A percentile compares a stretch with the other conserved stretches of the same genome.
phyloP scores from a whole-genome alignment of 2,329 filamentous ascomycete genomes.

The Zymoseptoria pseudotritici region DNA sequence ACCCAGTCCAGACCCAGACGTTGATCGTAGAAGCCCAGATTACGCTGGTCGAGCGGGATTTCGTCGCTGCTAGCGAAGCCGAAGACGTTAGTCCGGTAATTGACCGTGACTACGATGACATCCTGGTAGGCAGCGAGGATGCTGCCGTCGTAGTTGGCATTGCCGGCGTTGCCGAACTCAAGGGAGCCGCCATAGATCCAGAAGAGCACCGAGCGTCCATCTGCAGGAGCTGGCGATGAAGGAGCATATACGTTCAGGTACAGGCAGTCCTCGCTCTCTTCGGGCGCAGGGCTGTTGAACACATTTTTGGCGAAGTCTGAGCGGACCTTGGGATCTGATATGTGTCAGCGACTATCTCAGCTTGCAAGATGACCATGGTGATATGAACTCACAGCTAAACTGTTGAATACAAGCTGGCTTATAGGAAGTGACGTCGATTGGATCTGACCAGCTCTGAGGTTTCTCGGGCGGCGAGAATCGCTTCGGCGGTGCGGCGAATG shows the following conservation, averaged over 20 bases:
- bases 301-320: constrained; percentile 26
- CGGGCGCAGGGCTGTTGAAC: constrained; percentile 27
- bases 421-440: constrained; percentile 25
- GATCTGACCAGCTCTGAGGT: constrained; percentile 8
- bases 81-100: constrained; percentile 34
- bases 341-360: not conserved
- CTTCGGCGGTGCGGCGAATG: constrained; percentile 28
- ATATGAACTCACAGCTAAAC: constrained; percentile 14
- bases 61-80: constrained; percentile 35
- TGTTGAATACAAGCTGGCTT: constrained; percentile 30
- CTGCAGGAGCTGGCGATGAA: constrained; percentile 20
- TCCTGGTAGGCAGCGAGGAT: constrained; percentile 29
- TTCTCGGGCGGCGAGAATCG: constrained; percentile 26
- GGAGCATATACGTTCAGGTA: constrained; percentile 31
- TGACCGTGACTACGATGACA: constrained; percentile 29
- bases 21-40: constrained; percentile 34
- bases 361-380: not conserved
- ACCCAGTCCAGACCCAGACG: constrained; percentile 32
- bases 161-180: constrained; percentile 27
- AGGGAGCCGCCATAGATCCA: constrained; percentile 31
- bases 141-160: constrained; percentile 26
- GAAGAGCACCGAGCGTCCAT: constrained; percentile 28
- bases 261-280: constrained; percentile 31
- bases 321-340: constrained; percentile 18
- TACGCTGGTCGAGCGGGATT: constrained; percentile 27